Evolutionary conservation across 257 asterid genomes (phyloP).

Genomic region (Ligustrum vulgare): DNA sequence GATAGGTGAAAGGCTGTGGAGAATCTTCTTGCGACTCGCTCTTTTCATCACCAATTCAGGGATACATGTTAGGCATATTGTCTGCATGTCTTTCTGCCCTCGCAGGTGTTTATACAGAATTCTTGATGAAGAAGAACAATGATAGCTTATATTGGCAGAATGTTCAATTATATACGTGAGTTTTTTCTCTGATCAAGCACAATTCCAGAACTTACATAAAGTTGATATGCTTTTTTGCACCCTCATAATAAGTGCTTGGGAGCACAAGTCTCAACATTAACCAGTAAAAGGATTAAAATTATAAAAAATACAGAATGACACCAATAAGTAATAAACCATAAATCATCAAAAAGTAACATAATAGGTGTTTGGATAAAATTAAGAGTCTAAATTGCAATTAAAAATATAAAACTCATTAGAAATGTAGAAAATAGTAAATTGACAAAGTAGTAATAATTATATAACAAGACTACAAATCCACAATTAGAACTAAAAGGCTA

Average conservation of each 20-base stretch:
- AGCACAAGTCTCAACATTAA: neutral
- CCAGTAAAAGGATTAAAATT: neutral
- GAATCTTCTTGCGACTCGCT: conserved; percentile 81
- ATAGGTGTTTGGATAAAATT: neutral
- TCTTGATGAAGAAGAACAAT: conserved; percentile 95
- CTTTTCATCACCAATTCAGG: conserved; percentile 89
- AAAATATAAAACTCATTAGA: neutral
- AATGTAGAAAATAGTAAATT: neutral
- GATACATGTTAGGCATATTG: conserved; percentile 78
- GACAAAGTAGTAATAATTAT: neutral
- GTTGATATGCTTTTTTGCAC: neutral
- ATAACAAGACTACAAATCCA: neutral
- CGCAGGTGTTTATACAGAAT: conserved; percentile 98
- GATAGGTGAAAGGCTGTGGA: conserved; percentile 91
- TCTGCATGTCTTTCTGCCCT: conserved; percentile 97
- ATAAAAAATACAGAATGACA: neutral
- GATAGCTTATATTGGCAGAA: conserved; percentile 99
- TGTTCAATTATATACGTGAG: conserved; percentile 84
- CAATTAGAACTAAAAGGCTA: neutral
- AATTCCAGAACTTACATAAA: conserved; percentile 8
- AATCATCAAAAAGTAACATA: neutral
- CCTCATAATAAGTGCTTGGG: neutral
- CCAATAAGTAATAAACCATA: neutral
- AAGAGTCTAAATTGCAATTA: neutral
- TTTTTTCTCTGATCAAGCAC: conserved; percentile 18